Percentiles rank a stretch among this genome's conserved stretches.
These are phyloP conservation scores for Sugiyamaella marilandica DNA, from an alignment of 805 yeast genomes.

Conservation along the genomic window DNA sequence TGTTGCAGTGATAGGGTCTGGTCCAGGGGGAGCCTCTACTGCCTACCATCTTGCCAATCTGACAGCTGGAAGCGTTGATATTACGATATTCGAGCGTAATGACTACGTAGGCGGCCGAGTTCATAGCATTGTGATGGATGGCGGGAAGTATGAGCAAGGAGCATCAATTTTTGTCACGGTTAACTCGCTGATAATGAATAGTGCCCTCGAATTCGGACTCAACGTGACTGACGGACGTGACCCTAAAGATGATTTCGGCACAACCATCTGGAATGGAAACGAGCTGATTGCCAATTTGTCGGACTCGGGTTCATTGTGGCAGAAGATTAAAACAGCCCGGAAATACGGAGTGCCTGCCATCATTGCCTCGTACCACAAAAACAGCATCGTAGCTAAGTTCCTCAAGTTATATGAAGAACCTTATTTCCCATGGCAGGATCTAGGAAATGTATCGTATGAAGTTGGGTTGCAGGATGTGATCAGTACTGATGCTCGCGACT, in stretches of 20 bases:
- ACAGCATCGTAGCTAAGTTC: constrained; percentile 28
- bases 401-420: constrained; percentile 30
- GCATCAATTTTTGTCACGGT: constrained; percentile 42
- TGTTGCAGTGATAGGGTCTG: constrained; percentile 47
- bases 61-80: constrained; percentile 31
- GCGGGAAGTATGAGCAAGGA: constrained; percentile 40
- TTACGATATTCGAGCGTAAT: constrained; percentile 41
- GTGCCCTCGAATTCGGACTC: constrained; percentile 37
- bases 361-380: constrained; percentile 23
- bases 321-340: constrained; percentile 6
- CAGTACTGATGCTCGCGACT: constrained; percentile 24
- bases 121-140: constrained; percentile 34
- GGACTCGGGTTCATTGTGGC: constrained; percentile 10
- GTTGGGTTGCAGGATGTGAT: constrained; percentile 31
- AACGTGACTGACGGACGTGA: constrained; percentile 10
- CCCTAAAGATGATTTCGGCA: background rate
- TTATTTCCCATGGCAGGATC: constrained; percentile 37
- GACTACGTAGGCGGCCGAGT: constrained; percentile 45
- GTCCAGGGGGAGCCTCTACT: constrained; percentile 48
- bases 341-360: constrained; percentile 22
- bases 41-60: constrained; percentile 42
- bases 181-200: constrained; percentile 38
- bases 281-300: constrained; percentile 9
- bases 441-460: constrained; percentile 21
- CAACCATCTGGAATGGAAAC: constrained; percentile 38